Conservation (phyloP, 2,329 filamentous ascomycete genomes). For the Diplodia mutila region DNA sequence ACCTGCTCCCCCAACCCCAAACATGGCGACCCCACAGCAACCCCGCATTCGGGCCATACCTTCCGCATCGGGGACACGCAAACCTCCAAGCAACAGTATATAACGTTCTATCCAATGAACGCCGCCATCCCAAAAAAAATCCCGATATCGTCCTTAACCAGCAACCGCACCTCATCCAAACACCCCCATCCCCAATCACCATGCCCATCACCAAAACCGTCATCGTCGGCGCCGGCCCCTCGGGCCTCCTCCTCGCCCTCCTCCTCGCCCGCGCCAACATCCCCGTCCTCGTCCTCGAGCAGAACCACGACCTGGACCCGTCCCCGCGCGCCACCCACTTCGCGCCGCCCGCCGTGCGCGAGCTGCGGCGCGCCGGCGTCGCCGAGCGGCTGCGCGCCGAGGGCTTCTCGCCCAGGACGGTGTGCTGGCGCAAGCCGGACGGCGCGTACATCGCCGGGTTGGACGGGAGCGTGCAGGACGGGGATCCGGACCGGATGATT, state of each 20-base stretch:
- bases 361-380: slow-evolving; percentile 59
- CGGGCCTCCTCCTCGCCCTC: slow-evolving; percentile 43
- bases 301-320: slow-evolving; percentile 54
- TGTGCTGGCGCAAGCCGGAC: slow-evolving; percentile 48
- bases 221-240: slow-evolving; percentile 38
- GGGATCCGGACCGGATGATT: slow-evolving; percentile 25
- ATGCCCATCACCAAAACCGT: slow-evolving; percentile 19
- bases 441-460: slow-evolving; percentile 22
- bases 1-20: background rate
- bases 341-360: slow-evolving; percentile 57
- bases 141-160: background rate
- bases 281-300: slow-evolving; percentile 56
- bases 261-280: slow-evolving; percentile 56
- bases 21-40: background rate
- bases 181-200: background rate
- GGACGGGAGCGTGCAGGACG: slow-evolving; percentile 14
- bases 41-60: background rate
- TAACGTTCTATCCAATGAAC: background rate
- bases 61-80: background rate
- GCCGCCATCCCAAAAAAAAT: no score
- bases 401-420: slow-evolving; percentile 44
- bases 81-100: background rate
- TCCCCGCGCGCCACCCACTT: slow-evolving; percentile 64
- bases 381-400: slow-evolving; percentile 49
- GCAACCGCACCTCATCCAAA: background rate